Conservation (phyloP, 2,329 filamentous ascomycete genomes). For the Keithomyces neogunnii region DNA sequence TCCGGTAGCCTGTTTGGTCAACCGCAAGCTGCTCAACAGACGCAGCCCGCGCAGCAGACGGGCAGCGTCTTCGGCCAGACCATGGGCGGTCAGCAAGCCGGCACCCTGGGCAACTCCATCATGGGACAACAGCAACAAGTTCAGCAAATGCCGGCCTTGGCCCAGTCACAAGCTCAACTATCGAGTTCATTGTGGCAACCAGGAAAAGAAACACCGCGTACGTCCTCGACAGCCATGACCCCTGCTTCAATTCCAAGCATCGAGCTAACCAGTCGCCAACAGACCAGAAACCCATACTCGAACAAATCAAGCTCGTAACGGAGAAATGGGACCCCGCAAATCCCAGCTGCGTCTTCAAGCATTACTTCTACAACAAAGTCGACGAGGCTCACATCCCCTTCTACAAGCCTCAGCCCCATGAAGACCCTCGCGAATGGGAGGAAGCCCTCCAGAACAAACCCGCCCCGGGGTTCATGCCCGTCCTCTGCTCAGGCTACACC, state of each 20-base stretch:
- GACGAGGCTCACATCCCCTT: constrained; percentile 67
- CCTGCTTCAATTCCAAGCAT: background rate
- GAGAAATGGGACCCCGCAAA: constrained; percentile 66
- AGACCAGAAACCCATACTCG: constrained; percentile 62
- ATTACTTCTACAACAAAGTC: constrained; percentile 84
- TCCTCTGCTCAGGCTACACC: constrained; percentile 65
- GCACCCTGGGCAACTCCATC: constrained; percentile 19
- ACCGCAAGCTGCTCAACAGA: constrained; percentile 24
- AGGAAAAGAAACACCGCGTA: constrained; percentile 41
- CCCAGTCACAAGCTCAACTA: constrained; percentile 37
- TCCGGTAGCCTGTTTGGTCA: constrained; percentile 28
- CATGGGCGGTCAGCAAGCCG: constrained; percentile 28
- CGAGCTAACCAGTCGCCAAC: constrained; percentile 2
- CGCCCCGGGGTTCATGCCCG: constrained; percentile 65
- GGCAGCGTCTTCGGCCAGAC: constrained; percentile 22
- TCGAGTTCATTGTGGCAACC: constrained; percentile 46
- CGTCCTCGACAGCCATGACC: constrained; percentile 9
- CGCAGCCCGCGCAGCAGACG: constrained; percentile 17
- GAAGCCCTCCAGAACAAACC: constrained; percentile 76
- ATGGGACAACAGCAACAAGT: constrained; percentile 24
- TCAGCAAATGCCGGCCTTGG: constrained; percentile 33
- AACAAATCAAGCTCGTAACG: constrained; percentile 63
- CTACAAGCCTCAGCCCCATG: constrained; percentile 60
- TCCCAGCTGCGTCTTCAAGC: constrained; percentile 65
- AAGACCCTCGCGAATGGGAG: constrained; percentile 75